phyloP scores from a whole-genome alignment of 1,284 basidiomycete genomes.

The Paramarasmius palmivorus region DNA sequence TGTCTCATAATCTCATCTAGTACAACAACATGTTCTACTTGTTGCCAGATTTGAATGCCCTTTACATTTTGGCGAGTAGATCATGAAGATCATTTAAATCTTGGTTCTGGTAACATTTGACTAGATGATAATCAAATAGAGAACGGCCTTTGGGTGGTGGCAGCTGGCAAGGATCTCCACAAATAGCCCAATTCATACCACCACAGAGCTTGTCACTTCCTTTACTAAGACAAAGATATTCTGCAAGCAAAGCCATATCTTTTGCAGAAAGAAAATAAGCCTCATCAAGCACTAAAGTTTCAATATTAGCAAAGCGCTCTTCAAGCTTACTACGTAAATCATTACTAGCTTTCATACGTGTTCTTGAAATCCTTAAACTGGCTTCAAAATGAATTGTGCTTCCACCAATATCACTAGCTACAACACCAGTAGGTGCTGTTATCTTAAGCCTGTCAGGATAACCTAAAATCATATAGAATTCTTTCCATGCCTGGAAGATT shows the following conservation, averaged over 20 bases:
- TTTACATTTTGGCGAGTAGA: conserved; percentile 13
- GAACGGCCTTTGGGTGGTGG: not conserved
- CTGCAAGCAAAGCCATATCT: not conserved
- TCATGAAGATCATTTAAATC: conserved; percentile 12
- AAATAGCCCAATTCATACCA: not conserved
- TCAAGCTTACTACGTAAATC: not conserved
- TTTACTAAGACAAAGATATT: not conserved
- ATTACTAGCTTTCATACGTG: not conserved
- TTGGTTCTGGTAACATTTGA: not conserved
- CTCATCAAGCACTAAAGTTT: conserved; percentile 6
- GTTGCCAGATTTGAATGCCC: conserved; percentile 16
- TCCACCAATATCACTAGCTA: conserved; percentile 6
- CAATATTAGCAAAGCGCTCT: not conserved
- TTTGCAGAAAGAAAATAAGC: conserved; percentile 1
- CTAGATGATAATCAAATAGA: conserved; percentile 6
- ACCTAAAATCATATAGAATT: not conserved
- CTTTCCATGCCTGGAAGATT: conserved; percentile 5
- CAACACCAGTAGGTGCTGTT: conserved; percentile 10
- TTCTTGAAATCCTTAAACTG: not conserved
- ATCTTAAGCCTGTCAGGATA: not conserved
- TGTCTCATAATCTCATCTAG: conserved; percentile 18
- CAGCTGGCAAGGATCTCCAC: conserved; percentile 1
- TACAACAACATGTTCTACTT: conserved; percentile 13
- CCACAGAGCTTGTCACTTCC: conserved; percentile 3
- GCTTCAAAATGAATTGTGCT: conserved; percentile 8